Percentiles rank a stretch among this genome's conserved stretches.
Conservation (phyloP, 78 protist genomes). For the Blattamonas nauphoetae region DNA sequence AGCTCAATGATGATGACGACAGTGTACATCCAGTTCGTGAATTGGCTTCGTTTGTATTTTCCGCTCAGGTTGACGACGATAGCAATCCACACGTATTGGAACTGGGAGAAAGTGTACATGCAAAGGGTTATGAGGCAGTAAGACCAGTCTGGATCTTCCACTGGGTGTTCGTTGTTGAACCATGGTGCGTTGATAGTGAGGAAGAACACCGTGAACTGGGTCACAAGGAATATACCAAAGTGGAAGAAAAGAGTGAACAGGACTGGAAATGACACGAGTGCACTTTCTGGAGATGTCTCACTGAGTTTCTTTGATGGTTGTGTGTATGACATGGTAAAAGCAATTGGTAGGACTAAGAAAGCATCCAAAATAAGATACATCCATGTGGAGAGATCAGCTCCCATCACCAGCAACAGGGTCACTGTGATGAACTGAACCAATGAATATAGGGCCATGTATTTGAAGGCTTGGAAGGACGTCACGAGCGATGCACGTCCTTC, state of each 20-base stretch:
- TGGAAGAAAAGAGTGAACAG: not conserved
- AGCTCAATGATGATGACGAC: no score
- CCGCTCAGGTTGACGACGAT: no score
- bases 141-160: no score
- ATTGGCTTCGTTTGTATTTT: no score
- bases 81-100: no score
- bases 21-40: no score
- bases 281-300: not conserved
- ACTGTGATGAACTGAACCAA: constrained; percentile 62
- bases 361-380: constrained; percentile 52
- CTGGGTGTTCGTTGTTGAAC: no score
- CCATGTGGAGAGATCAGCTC: constrained; percentile 24
- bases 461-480: constrained; percentile 50
- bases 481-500: constrained; percentile 62
- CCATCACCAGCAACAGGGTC: constrained; percentile 40
- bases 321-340: constrained; percentile 46
- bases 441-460: constrained; percentile 53
- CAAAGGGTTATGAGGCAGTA: no score
- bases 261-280: not conserved
- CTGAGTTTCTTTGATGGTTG: not conserved
- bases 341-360: constrained; percentile 50
- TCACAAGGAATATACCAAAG: not conserved
- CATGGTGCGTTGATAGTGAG: no score
- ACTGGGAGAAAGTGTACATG: no score
- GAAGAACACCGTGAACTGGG: no score